Percentiles rank a stretch among this genome's conserved stretches.
These are phyloP conservation scores for Xanthoconium stramineum DNA, from an alignment of 768 basidiomycete species.

Conservation along the genomic window DNA sequence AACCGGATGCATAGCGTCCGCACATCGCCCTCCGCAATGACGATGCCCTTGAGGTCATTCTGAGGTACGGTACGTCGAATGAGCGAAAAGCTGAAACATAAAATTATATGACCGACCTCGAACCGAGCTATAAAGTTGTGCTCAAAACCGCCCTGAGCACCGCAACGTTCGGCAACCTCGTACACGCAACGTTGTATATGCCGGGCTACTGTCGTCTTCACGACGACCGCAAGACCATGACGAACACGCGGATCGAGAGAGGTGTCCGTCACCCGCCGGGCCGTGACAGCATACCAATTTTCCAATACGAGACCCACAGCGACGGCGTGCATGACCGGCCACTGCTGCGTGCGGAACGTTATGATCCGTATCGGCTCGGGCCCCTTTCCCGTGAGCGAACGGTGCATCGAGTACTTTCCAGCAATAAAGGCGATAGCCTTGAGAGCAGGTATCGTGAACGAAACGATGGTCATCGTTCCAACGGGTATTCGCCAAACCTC, in stretches of 20 bases:
- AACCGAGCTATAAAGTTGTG: constrained; percentile 58
- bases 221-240: neutral
- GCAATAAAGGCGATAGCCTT: constrained; percentile 54
- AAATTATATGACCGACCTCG: constrained; percentile 37
- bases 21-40: constrained; percentile 56
- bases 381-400: constrained; percentile 45
- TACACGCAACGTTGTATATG: constrained; percentile 50
- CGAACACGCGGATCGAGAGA: neutral
- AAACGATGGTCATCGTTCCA: constrained; percentile 51
- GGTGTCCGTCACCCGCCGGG: constrained; percentile 14
- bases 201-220: constrained; percentile 19
- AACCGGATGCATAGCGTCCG: constrained; percentile 52
- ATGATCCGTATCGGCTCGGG: constrained; percentile 49
- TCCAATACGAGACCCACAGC: constrained; percentile 52
- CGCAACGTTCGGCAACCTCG: constrained; percentile 60
- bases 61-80: constrained; percentile 21
- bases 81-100: neutral
- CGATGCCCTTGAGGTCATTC: constrained; percentile 49
- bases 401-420: constrained; percentile 56
- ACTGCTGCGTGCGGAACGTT: constrained; percentile 62
- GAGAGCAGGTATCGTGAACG: constrained; percentile 49
- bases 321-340: constrained; percentile 52
- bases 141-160: constrained; percentile 64
- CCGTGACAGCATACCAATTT: constrained; percentile 41
- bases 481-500: constrained; percentile 53